These are phyloP conservation scores for Cercospora canescens DNA, from an alignment of 2,329 filamentous ascomycete species.

Conservation along the genomic window DNA sequence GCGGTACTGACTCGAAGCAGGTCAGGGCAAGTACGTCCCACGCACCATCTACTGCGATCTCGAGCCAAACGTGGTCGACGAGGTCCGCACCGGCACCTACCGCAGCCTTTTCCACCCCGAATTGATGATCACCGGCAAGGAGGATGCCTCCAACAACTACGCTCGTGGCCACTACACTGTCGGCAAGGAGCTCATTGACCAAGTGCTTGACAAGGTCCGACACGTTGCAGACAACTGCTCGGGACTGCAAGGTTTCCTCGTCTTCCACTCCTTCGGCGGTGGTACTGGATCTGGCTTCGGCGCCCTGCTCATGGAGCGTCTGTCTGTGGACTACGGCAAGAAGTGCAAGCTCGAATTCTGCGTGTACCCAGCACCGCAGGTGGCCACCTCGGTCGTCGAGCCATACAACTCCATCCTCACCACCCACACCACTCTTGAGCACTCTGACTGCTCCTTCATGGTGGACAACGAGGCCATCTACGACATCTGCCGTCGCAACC, in stretches of 20 bases:
- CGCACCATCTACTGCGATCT: constrained; percentile 99
- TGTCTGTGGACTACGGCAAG: constrained; percentile 99
- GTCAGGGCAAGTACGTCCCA: constrained; percentile 97
- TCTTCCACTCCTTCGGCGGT: constrained; percentile 99
- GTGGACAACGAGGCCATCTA: constrained; percentile 99
- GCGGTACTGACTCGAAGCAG: constrained; percentile 64
- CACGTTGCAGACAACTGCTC: constrained; percentile 97
- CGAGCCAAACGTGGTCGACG: constrained; percentile 98
- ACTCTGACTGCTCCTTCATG: constrained; percentile 99
- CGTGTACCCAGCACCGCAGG: constrained; percentile 96
- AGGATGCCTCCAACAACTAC: constrained; percentile 99
- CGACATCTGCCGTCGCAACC: constrained; percentile 97
- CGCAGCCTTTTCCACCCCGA: constrained; percentile 97
- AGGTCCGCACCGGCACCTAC: constrained; percentile 97
- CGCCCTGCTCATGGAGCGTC: constrained; percentile 96
- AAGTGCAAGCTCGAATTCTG: constrained; percentile 99
- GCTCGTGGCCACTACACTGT: constrained; percentile 99
- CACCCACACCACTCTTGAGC: constrained; percentile 97
- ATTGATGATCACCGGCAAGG: constrained; percentile 99
- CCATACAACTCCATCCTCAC: constrained; percentile 99
- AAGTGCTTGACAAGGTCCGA: constrained; percentile 96
- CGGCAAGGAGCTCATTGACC: constrained; percentile 98
- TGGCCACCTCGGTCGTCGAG: constrained; percentile 96
- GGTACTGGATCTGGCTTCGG: constrained; percentile 98
- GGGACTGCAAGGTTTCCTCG: constrained; percentile 97